phyloP scores from a whole-genome alignment of 345 rosid genomes.

The Cardiospermum halicacabum region DNA sequence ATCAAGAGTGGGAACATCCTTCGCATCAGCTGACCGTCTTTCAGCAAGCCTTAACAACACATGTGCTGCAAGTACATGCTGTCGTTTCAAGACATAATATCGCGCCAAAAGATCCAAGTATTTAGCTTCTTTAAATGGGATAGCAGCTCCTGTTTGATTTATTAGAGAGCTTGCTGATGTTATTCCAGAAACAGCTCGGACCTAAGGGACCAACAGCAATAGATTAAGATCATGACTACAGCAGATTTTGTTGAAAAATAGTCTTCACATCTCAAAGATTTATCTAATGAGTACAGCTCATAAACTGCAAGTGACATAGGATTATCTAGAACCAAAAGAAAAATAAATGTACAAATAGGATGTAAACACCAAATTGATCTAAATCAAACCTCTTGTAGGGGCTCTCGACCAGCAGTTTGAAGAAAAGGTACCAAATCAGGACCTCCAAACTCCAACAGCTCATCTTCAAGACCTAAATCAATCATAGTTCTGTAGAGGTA shows the following conservation, averaged over 20 bases:
- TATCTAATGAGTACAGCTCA: not conserved
- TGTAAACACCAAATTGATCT: slow-evolving; percentile 6
- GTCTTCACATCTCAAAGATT: slow-evolving; percentile 3
- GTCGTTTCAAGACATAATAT: slow-evolving; percentile 88
- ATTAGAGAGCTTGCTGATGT: slow-evolving; percentile 46
- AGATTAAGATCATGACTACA: not conserved
- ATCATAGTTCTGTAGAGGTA: slow-evolving; percentile 78
- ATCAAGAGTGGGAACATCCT: slow-evolving; percentile 64
- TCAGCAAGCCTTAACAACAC: slow-evolving; percentile 88
- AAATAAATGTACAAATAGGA: no score
- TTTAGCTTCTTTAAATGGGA: slow-evolving; percentile 65
- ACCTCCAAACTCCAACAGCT: slow-evolving; percentile 95
- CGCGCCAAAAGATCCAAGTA: slow-evolving; percentile 85
- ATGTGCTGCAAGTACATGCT: slow-evolving; percentile 94
- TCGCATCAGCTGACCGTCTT: slow-evolving; percentile 59
- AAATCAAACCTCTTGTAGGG: slow-evolving; percentile 59
- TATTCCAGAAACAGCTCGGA: slow-evolving; percentile 42
- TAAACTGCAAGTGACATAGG: slow-evolving; percentile 2
- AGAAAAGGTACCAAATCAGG: slow-evolving; percentile 96
- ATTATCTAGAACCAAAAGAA: not conserved
- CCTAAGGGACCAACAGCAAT: slow-evolving; percentile 35
- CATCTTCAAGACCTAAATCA: slow-evolving; percentile 85
- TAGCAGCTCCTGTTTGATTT: slow-evolving; percentile 52
- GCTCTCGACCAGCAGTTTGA: slow-evolving; percentile 67
- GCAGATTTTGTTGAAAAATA: slow-evolving; percentile 1